A percentile compares a stretch with the other conserved stretches of the same genome.
These are phyloP conservation scores for Sarcocystis neurona DNA, from an alignment of 169 alveolate genomes.

Conservation along the genomic window DNA sequence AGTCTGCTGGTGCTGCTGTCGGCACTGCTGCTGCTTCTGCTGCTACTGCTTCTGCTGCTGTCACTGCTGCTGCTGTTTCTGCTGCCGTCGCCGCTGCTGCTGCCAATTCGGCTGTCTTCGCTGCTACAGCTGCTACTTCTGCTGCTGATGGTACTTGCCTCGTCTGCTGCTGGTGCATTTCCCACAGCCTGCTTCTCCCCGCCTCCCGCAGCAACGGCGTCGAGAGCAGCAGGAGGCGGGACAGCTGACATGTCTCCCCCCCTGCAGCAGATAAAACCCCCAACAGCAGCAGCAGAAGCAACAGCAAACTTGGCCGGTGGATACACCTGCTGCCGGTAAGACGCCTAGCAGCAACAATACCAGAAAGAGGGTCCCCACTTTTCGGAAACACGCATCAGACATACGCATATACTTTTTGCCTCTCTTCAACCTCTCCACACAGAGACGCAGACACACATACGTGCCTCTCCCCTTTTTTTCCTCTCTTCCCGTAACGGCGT, in stretches of 20 bases:
- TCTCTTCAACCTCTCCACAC: too few species aligned
- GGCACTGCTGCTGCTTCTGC: neutral
- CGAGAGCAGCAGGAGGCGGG: constrained; percentile 13
- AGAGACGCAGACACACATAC: neutral
- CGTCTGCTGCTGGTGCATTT: too few species aligned
- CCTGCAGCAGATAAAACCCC: neutral
- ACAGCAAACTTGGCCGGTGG: neutral
- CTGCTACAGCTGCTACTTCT: too few species aligned
- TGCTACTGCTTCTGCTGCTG: neutral
- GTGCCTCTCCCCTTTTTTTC: neutral
- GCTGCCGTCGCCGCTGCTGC: too few species aligned
- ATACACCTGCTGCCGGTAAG: too few species aligned
- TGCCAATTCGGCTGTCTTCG: too few species aligned
- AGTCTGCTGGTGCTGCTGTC: neutral
- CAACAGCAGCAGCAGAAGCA: neutral
- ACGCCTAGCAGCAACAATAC: too few species aligned
- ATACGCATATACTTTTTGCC: too few species aligned
- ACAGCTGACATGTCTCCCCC: constrained; percentile 11
- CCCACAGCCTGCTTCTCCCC: neutral
- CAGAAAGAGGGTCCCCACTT: too few species aligned
- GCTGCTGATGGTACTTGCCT: too few species aligned
- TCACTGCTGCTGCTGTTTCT: neutral
- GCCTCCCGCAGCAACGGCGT: neutral
- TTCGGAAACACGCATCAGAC: too few species aligned
- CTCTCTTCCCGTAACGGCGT: neutral